Evolutionary conservation across 106 monocot species (phyloP).

Genomic region (Acanthochlamys bracteata): DNA sequence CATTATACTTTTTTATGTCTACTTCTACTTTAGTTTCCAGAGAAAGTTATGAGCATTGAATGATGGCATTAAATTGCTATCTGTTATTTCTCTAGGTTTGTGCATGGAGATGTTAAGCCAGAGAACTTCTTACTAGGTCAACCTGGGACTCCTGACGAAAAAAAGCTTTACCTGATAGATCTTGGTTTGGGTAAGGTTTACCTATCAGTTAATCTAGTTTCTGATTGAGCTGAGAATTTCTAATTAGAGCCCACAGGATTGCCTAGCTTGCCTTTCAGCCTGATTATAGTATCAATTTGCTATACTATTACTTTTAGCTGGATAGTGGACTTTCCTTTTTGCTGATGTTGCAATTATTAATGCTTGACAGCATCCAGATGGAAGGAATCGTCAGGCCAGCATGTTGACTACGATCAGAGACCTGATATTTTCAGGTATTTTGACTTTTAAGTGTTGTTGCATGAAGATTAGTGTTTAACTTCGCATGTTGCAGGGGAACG

Average conservation of each 20-base stretch:
- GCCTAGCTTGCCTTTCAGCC: too few species aligned
- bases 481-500: conserved; percentile 50
- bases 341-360: conserved; percentile 7
- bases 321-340: too few species aligned
- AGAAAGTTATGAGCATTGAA: not conserved
- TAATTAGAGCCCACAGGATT: too few species aligned
- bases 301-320: too few species aligned
- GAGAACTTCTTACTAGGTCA: conserved; percentile 93
- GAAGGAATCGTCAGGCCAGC: conserved; percentile 53
- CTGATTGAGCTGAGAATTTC: too few species aligned
- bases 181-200: conserved; percentile 97
- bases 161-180: conserved; percentile 89
- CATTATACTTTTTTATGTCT: too few species aligned
- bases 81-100: too few species aligned
- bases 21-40: not conserved
- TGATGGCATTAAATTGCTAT: too few species aligned
- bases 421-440: conserved; percentile 82
- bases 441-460: too few species aligned
- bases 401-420: conserved; percentile 74
- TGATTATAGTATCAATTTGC: too few species aligned
- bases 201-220: too few species aligned
- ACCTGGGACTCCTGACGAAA: conserved; percentile 77
- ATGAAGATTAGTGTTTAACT: too few species aligned
- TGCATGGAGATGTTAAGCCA: conserved; percentile 98
- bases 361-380: conserved; percentile 80